Percentiles rank a stretch among this genome's conserved stretches.
Evolutionary conservation across 208 protist genomes (phyloP).

Genomic region (Trypanosomatidae sp.): DNA sequence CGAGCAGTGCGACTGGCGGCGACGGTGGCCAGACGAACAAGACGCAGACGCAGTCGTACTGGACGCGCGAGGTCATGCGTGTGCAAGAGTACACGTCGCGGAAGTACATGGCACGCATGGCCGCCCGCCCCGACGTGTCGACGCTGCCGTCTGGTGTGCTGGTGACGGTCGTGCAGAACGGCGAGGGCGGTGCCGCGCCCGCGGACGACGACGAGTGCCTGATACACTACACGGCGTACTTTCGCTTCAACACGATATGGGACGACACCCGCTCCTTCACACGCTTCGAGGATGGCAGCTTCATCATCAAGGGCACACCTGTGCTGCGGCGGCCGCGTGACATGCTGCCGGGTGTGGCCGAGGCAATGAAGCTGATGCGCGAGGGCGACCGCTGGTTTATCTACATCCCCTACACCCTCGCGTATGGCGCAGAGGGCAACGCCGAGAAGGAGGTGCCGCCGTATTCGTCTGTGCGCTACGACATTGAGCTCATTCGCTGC

Average conservation of each 20-base stretch:
- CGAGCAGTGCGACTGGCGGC: no score
- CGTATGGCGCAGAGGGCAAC: constrained; percentile 41
- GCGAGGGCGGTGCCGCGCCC: constrained; percentile 29
- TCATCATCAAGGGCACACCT: no score
- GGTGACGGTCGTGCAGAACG: constrained; percentile 27
- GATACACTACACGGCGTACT: constrained; percentile 49
- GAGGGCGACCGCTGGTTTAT: constrained; percentile 70
- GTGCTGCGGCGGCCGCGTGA: constrained; percentile 27
- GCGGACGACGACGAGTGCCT: constrained; percentile 44
- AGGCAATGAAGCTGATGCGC: constrained; percentile 80
- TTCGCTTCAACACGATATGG: constrained; percentile 31
- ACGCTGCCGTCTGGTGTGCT: constrained; percentile 62
- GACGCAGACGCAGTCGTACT: no score
- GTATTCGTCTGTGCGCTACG: constrained; percentile 34
- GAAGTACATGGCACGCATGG: constrained; percentile 30
- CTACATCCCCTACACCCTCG: constrained; percentile 52
- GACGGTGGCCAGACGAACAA: no score
- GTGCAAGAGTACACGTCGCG: constrained; percentile 10
- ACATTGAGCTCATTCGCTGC: constrained; percentile 50
- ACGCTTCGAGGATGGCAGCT: no score
- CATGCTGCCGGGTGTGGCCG: constrained; percentile 40
- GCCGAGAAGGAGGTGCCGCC: constrained; percentile 18
- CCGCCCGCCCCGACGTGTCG: constrained; percentile 18
- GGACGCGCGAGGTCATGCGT: no score
- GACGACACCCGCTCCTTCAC: constrained; percentile 26